These are phyloP conservation scores for Nakazawaea molendinolei DNA, from an alignment of 805 yeast species.

Conservation along the genomic window DNA sequence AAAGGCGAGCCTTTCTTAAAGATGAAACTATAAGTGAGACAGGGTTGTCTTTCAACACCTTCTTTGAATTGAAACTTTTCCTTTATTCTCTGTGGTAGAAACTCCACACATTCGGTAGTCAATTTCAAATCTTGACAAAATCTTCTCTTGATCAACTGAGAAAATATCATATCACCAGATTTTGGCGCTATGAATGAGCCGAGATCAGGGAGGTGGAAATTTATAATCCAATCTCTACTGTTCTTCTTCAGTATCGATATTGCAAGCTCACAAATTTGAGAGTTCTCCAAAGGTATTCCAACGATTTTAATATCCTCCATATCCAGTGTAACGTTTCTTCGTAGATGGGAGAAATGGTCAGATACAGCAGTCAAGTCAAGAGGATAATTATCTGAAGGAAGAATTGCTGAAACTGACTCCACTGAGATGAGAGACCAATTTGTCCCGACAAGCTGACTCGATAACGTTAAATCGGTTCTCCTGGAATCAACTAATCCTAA, in stretches of 20 bases:
- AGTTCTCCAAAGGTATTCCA: constrained; percentile 11
- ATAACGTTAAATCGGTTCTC: constrained; percentile 21
- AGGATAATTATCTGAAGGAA: constrained; percentile 1
- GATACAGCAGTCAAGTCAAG: not conserved
- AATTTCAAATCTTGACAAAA: constrained; percentile 12
- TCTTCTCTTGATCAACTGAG: constrained; percentile 2
- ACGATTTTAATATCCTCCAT: constrained; percentile 5
- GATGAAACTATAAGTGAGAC: constrained; percentile 16
- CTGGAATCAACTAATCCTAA: constrained; percentile 13
- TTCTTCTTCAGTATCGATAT: constrained; percentile 31
- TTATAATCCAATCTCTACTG: constrained; percentile 27
- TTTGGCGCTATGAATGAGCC: constrained; percentile 29
- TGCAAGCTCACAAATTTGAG: constrained; percentile 2
- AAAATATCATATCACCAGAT: constrained; percentile 16
- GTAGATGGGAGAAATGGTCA: constrained; percentile 13
- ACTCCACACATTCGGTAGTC: constrained; percentile 12
- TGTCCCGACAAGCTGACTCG: constrained; percentile 21
- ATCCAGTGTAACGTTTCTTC: constrained; percentile 3
- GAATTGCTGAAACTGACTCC: not conserved
- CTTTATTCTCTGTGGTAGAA: constrained; percentile 17
- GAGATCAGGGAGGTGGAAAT: constrained; percentile 37
- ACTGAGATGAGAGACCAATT: not conserved
- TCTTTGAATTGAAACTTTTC: constrained; percentile 11
- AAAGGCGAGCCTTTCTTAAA: constrained; percentile 19
- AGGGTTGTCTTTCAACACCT: constrained; percentile 2